A percentile compares a stretch with the other conserved stretches of the same genome.
Conservation (phyloP, 495 filamentous ascomycete genomes). For the Penicillium salamii region DNA sequence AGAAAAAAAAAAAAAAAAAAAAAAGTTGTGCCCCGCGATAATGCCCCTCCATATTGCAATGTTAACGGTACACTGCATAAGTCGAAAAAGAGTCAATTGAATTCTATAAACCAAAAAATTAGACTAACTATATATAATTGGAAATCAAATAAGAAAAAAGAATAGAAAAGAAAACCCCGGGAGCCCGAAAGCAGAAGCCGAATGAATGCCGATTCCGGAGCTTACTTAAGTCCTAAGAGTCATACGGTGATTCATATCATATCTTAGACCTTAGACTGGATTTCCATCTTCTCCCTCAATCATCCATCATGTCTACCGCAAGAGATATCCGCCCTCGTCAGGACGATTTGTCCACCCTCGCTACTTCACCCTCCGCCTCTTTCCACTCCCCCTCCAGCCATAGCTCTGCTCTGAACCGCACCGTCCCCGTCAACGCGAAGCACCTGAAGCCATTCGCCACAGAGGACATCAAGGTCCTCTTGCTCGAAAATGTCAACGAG, state of each 20-base stretch:
- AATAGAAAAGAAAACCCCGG: not conserved
- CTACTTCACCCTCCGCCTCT: conserved; percentile 60
- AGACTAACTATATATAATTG: too few species aligned
- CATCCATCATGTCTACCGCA: conserved; percentile 18
- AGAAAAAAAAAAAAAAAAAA: conserved; percentile 13
- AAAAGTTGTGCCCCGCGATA: conserved; percentile 17
- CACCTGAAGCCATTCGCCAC: conserved; percentile 94
- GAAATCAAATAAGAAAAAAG: too few species aligned
- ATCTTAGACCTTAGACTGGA: not conserved
- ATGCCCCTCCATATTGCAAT: conserved; percentile 9
- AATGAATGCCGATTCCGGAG: conserved; percentile 27
- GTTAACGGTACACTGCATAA: not conserved
- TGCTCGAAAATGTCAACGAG: conserved; percentile 94
- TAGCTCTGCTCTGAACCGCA: conserved; percentile 31
- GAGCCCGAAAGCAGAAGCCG: not conserved
- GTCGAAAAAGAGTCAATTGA: too few species aligned
- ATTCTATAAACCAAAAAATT: too few species aligned
- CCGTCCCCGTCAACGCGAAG: conserved; percentile 54
- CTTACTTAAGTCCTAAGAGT: conserved; percentile 25
- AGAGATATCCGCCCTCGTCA: conserved; percentile 34
- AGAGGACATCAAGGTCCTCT: conserved; percentile 90
- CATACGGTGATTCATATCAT: conserved; percentile 10
- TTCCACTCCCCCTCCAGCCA: conserved; percentile 63
- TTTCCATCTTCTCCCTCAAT: not conserved
- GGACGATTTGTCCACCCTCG: conserved; percentile 42